Percentiles rank a stretch among this genome's conserved stretches.
These are phyloP conservation scores for Leptomonas seymouri DNA, from an alignment of 208 protist genomes.

Conservation along the genomic window DNA sequence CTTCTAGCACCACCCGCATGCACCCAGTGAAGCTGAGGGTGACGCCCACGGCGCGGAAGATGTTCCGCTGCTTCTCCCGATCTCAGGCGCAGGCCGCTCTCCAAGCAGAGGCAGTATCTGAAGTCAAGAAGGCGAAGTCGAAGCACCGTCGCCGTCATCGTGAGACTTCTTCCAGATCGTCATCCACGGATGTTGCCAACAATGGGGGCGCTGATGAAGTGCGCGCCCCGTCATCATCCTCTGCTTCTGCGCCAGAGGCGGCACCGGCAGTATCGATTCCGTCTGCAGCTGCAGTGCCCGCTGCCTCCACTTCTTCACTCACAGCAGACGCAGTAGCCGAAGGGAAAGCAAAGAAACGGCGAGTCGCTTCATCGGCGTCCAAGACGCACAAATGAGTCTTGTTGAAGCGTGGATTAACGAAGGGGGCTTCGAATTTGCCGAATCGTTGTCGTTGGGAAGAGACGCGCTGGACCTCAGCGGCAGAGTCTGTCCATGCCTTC, in stretches of 20 bases:
- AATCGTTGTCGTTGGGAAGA: background rate
- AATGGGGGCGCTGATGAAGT: background rate
- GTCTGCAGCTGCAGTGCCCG: background rate
- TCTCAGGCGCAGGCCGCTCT: slow-evolving; percentile 9
- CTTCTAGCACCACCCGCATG: slow-evolving; percentile 14
- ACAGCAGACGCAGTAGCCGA: background rate
- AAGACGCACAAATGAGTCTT: background rate
- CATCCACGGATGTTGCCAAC: no score
- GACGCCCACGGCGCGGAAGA: background rate
- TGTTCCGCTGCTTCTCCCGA: slow-evolving; percentile 12
- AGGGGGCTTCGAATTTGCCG: background rate
- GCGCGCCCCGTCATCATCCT: background rate
- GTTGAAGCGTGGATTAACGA: background rate
- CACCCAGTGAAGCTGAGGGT: slow-evolving; percentile 13
- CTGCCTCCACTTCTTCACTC: background rate
- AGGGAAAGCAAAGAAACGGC: background rate
- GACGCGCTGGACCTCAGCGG: no score
- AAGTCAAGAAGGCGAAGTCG: no score
- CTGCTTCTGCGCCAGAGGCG: background rate
- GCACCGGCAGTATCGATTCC: background rate
- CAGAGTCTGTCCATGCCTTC: no score
- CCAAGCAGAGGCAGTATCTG: background rate
- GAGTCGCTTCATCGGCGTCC: background rate
- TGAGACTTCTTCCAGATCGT: background rate
- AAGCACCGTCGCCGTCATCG: background rate